Evolutionary conservation across 2,329 filamentous ascomycete genomes (phyloP).

Genomic region (Sporothrix inflata): DNA sequence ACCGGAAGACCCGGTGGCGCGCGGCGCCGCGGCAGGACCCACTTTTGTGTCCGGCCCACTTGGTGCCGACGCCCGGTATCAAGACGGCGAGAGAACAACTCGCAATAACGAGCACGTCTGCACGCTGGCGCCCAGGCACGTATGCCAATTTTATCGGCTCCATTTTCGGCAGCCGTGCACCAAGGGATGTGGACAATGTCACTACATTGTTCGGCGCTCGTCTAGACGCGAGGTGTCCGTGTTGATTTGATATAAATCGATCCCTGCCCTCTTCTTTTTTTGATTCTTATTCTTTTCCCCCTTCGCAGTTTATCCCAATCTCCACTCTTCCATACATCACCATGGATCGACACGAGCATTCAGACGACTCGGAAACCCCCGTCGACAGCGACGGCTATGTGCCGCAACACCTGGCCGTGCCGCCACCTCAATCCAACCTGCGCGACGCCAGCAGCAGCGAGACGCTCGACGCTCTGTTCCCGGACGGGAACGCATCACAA

Average conservation of each 20-base stretch:
- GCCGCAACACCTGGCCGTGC: slow-evolving; percentile 3
- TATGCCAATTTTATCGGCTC: neutral
- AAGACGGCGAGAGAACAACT: neutral
- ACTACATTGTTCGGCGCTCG: neutral
- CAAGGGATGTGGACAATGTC: neutral
- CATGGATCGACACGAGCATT: slow-evolving; percentile 22
- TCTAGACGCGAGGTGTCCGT: slow-evolving; percentile 6
- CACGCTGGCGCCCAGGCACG: neutral
- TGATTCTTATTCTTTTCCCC: neutral
- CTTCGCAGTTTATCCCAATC: neutral
- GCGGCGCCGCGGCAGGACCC: slow-evolving; percentile 3
- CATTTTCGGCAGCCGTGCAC: neutral
- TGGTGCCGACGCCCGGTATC: slow-evolving; percentile 1
- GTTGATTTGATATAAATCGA: slow-evolving; percentile 11
- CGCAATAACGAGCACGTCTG: neutral
- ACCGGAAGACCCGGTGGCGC: slow-evolving; percentile 13
- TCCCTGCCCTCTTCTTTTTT: neutral
- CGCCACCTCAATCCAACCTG: neutral
- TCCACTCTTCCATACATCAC: slow-evolving; percentile 2
- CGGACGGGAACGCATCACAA: neutral
- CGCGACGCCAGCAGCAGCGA: slow-evolving; percentile 10
- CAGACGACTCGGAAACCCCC: slow-evolving; percentile 20
- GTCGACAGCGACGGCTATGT: slow-evolving; percentile 15
- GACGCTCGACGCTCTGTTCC: neutral
- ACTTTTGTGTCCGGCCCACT: neutral